Percentiles rank a stretch among this genome's conserved stretches.
Conservation (phyloP, 371 early-diverging fungal species). For the Apophysomyces elegans region DNA sequence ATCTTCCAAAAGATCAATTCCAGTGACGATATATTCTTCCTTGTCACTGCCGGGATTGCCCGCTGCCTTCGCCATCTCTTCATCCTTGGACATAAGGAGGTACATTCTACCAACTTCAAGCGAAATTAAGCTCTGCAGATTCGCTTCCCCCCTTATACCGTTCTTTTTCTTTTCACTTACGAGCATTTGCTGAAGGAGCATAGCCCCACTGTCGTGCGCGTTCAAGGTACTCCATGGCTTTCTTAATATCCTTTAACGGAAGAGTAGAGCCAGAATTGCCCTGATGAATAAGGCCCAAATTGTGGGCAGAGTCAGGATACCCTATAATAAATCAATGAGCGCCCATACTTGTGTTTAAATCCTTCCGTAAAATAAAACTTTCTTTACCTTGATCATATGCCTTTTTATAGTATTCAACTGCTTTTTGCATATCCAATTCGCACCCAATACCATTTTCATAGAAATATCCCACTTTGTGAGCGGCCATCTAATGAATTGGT, state of each 20-base stretch:
- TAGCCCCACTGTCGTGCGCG: constrained; percentile 59
- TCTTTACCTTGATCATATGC: constrained; percentile 56
- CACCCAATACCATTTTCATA: constrained; percentile 54
- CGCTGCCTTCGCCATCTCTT: constrained; percentile 44
- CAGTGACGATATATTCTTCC: constrained; percentile 58
- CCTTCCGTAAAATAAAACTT: not conserved
- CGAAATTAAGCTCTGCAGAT: not conserved
- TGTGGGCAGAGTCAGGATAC: constrained; percentile 66
- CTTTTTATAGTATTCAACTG: constrained; percentile 56
- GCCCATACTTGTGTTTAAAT: not conserved
- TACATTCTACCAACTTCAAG: constrained; percentile 48
- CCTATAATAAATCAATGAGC: constrained; percentile 29
- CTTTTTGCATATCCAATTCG: constrained; percentile 42
- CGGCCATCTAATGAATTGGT: constrained; percentile 51
- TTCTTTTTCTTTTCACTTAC: constrained; percentile 25
- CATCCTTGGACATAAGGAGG: constrained; percentile 51
- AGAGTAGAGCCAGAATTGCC: constrained; percentile 45
- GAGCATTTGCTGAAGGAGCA: constrained; percentile 57
- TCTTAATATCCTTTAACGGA: constrained; percentile 47
- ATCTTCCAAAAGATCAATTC: constrained; percentile 61
- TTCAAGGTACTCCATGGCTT: constrained; percentile 55
- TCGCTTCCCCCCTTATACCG: not conserved
- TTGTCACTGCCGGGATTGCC: constrained; percentile 51
- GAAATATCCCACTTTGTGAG: constrained; percentile 61
- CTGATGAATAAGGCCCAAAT: constrained; percentile 62